Evolutionary conservation across 108 stramenopile species (phyloP).

Genomic region (Hondaea fermentalgiana): DNA sequence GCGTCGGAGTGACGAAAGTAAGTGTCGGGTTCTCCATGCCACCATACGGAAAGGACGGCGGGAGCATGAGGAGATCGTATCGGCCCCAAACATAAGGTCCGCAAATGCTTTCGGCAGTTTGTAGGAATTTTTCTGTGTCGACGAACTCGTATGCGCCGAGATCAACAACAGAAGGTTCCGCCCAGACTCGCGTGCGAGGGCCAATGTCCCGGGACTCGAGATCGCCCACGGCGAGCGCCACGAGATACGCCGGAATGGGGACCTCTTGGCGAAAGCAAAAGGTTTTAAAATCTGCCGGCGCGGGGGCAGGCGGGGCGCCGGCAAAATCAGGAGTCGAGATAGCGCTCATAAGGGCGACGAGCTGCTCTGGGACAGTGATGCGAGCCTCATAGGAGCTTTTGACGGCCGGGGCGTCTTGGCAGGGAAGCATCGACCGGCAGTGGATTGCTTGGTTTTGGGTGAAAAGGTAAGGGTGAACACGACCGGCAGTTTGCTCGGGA

Average conservation of each 20-base stretch:
- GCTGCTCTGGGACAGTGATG: constrained; percentile 59
- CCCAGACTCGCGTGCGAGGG: constrained; percentile 71
- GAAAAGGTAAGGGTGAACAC: constrained; percentile 81
- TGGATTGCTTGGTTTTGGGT: constrained; percentile 92
- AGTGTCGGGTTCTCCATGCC: constrained; percentile 82
- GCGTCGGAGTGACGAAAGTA: constrained; percentile 89
- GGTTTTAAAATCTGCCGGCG: not conserved
- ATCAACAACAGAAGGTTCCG: constrained; percentile 79
- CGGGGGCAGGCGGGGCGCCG: not conserved
- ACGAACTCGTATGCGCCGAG: constrained; percentile 82
- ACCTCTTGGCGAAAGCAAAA: constrained; percentile 73
- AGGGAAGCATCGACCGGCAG: constrained; percentile 81
- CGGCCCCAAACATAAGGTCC: constrained; percentile 79
- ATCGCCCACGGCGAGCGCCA: constrained; percentile 85
- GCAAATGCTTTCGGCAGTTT: constrained; percentile 65
- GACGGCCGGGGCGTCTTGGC: constrained; percentile 52
- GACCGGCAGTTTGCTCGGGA: constrained; percentile 81
- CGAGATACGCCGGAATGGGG: constrained; percentile 81
- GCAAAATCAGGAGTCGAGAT: not conserved
- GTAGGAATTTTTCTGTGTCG: constrained; percentile 81
- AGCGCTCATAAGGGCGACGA: constrained; percentile 80
- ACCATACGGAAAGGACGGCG: constrained; percentile 93
- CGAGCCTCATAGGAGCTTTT: constrained; percentile 71
- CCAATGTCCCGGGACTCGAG: constrained; percentile 65
- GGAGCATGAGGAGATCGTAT: constrained; percentile 88